Base-by-base conservation (phyloP, 2,329 filamentous ascomycete species). In the Orbilia ellipsospora region DNA sequence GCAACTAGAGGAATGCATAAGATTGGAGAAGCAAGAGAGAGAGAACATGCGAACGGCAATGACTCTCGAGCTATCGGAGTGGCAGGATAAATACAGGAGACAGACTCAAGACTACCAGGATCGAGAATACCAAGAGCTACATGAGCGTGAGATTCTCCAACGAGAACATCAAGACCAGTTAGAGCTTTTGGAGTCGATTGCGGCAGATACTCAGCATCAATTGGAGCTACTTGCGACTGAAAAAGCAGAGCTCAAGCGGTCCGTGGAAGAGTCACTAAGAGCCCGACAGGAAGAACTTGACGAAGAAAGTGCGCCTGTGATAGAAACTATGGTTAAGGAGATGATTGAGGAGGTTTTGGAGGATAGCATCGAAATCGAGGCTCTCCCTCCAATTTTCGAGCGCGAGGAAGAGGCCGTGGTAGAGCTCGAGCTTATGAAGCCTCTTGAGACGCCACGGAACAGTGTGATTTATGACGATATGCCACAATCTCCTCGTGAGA, bases 401-500 rank as follows among this genome's bases (percentile, higher is more conserved):
- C 60, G 52, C 40, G 60, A 63, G 10, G 64, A 74, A 10, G 74
- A 77, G 2, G 31, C 62, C 36, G 67, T 48, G 77, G 77, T 80
- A 36, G 77, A 80, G 45, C 82, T 80, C 48, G 80, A 62, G 12
- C 63, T 74, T n/a, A 61, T 81, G 16, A 84, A 85, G 56, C 84
- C 81, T 76, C 81, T 82, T 1, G 80, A 81, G 59, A 76, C 44
- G 16, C 80, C 72, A 59, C 79, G 80, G 2, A 67, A 60, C 31
- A 72, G 64, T 51, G 40, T 55, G 20, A 28, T 67, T 18, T 62
- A 48, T 8, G 84, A 86, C 7, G 83, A 80, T 59, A 81, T 82
- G n/a, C 81, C 83, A 4, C 83, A 85, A 26, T 82, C 79, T 26
- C 87, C 89, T 50, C 83, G 82, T 44, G 89, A 92, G 79, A 86